A percentile compares a stretch with the other conserved stretches of the same genome.
Conservation (phyloP, 192 early-diverging fungal genomes). For the Pilobolus umbonatus region DNA sequence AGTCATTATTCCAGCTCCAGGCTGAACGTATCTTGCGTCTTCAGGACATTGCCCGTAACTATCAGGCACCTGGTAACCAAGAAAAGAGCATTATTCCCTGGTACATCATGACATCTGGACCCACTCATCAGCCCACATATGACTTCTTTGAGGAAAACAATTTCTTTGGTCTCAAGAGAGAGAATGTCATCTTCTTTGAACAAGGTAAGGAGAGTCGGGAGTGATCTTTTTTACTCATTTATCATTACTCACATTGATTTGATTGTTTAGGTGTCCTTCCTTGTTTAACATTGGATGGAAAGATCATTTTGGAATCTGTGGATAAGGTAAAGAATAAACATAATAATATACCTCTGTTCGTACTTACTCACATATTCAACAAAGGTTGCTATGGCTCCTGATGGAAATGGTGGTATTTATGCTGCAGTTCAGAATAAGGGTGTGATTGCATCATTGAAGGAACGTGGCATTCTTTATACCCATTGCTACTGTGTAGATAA, state of each 20-base stretch:
- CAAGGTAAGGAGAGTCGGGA: slow-evolving; percentile 54
- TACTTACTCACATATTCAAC: neutral
- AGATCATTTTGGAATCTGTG: slow-evolving; percentile 86
- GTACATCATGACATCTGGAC: slow-evolving; percentile 98
- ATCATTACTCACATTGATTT: neutral
- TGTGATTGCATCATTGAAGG: slow-evolving; percentile 72
- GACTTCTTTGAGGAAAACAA: slow-evolving; percentile 72
- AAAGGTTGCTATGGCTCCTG: slow-evolving; percentile 75
- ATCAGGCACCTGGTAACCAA: slow-evolving; percentile 24
- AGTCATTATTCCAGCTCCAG: slow-evolving; percentile 91
- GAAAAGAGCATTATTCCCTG: slow-evolving; percentile 80
- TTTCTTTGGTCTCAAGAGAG: slow-evolving; percentile 82
- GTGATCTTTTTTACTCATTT: slow-evolving; percentile 11
- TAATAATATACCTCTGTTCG: neutral
- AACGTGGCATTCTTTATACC: slow-evolving; percentile 80
- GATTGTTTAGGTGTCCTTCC: slow-evolving; percentile 69
- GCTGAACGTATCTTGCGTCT: slow-evolving; percentile 87
- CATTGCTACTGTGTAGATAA: slow-evolving; percentile 99
- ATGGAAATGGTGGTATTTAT: slow-evolving; percentile 96
- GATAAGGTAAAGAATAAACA: slow-evolving; percentile 29
- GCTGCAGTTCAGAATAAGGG: slow-evolving; percentile 82
- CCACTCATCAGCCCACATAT: slow-evolving; percentile 78
- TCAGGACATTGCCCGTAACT: slow-evolving; percentile 57
- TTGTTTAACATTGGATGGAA: slow-evolving; percentile 88
- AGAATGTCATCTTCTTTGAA: slow-evolving; percentile 94